Conservation (phyloP, 176 grass and related monocot genomes). For the Tillandsia leiboldiana region DNA sequence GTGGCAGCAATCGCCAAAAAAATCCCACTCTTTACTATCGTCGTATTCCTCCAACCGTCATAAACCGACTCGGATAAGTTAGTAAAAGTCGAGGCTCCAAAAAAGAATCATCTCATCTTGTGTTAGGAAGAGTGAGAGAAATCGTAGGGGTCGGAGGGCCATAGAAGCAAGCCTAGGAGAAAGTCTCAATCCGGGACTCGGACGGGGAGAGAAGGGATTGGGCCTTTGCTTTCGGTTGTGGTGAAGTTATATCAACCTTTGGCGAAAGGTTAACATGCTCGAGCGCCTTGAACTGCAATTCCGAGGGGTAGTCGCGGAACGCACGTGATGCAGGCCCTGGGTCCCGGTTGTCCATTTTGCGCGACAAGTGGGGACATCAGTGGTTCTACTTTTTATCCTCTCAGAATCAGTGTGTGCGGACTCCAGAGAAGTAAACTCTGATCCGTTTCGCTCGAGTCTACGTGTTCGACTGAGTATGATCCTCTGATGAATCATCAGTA, state of each 20-base stretch:
- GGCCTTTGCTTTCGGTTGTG: constrained; percentile 47
- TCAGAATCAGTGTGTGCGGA: constrained; percentile 10
- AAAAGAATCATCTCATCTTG: constrained; percentile 43
- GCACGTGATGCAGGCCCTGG: constrained; percentile 67
- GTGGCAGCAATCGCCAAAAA: no score
- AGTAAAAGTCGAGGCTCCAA: background rate
- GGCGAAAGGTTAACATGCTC: constrained; percentile 98
- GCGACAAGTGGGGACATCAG: constrained; percentile 20
- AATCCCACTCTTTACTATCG: no score
- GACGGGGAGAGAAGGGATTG: constrained; percentile 82
- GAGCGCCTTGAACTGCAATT: constrained; percentile 73
- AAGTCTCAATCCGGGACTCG: constrained; percentile 52
- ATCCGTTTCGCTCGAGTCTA: constrained; percentile 15
- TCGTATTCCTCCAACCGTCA: no score
- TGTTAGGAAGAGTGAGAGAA: constrained; percentile 45
- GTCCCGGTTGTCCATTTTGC: constrained; percentile 70
- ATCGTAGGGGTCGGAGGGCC: constrained; percentile 37
- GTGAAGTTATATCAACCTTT: constrained; percentile 21
- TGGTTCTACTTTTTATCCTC: background rate
- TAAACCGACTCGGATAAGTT: no score
- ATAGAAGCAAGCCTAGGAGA: constrained; percentile 64
- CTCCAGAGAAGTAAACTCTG: background rate
- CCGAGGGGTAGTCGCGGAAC: constrained; percentile 83
- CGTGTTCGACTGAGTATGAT: background rate
- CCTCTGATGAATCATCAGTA: background rate